These are phyloP conservation scores for Ophiocordyceps unilateralis DNA, from an alignment of 2,329 filamentous ascomycete genomes.

Conservation along the genomic window DNA sequence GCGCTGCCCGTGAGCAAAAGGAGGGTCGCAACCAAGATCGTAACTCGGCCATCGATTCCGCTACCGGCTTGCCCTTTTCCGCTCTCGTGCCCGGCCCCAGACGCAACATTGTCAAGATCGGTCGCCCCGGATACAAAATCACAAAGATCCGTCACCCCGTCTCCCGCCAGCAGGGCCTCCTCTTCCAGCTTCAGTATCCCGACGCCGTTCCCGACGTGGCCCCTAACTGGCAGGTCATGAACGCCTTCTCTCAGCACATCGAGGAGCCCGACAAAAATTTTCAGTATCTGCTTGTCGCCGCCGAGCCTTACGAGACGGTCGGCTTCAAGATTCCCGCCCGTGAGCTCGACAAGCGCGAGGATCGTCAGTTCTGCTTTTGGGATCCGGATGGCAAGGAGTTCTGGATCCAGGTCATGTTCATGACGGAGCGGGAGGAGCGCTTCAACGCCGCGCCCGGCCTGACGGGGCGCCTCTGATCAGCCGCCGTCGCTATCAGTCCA, in stretches of 20 bases:
- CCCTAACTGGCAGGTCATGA: conserved; percentile 91
- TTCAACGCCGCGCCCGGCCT: conserved; percentile 51
- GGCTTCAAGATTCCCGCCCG: conserved; percentile 89
- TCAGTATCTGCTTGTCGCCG: conserved; percentile 88
- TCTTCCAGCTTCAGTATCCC: conserved; percentile 95
- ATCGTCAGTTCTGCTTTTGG: conserved; percentile 85
- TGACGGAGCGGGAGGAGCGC: conserved; percentile 91
- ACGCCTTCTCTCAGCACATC: conserved; percentile 86
- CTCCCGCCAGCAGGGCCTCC: conserved; percentile 70
- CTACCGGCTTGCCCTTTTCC: conserved; percentile 54
- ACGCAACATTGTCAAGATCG: conserved; percentile 84
- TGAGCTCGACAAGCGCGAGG: conserved; percentile 80
- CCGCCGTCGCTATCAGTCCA: background rate
- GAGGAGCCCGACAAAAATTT: conserved; percentile 89
- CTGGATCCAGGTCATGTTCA: conserved; percentile 95
- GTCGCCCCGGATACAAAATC: conserved; percentile 91
- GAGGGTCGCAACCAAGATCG: conserved; percentile 52
- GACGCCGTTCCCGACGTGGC: conserved; percentile 62
- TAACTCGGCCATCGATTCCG: conserved; percentile 31
- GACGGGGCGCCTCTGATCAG: conserved; percentile 25
- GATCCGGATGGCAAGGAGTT: conserved; percentile 93
- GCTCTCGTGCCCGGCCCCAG: conserved; percentile 54
- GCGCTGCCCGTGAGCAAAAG: conserved; percentile 88
- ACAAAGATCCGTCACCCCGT: conserved; percentile 86
- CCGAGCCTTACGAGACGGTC: conserved; percentile 95